phyloP scores from a whole-genome alignment of 2,329 filamentous ascomycete species.

The Tolypocladium endophyticum region DNA sequence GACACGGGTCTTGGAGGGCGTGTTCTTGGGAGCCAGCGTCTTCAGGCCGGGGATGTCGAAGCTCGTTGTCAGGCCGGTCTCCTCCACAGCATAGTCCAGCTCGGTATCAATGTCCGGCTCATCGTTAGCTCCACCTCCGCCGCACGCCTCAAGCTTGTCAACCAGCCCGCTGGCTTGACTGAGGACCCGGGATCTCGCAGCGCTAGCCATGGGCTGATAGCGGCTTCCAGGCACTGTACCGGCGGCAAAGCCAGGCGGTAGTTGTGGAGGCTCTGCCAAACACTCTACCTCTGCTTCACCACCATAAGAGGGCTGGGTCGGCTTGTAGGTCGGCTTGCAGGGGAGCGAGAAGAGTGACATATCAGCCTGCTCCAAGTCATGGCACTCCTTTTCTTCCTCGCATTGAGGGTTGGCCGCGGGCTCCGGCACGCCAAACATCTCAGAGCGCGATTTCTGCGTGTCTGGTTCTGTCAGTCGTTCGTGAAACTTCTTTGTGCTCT shows the following conservation, averaged over 20 bases:
- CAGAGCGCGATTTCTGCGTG: slow-evolving; percentile 1
- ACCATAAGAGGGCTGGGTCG: no score
- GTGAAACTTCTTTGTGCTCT: slow-evolving; percentile 18
- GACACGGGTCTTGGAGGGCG: slow-evolving; percentile 42
- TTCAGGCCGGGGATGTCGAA: slow-evolving; percentile 45
- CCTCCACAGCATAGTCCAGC: slow-evolving; percentile 36
- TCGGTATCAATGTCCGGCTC: background rate
- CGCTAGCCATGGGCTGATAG: background rate
- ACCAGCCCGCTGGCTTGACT: background rate
- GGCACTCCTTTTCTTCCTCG: background rate
- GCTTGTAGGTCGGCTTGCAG: no score
- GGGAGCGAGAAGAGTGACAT: no score
- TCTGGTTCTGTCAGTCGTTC: slow-evolving; percentile 11
- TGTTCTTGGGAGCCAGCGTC: slow-evolving; percentile 36
- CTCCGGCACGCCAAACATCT: slow-evolving; percentile 4
- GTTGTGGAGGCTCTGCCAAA: no score
- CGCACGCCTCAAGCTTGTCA: background rate
- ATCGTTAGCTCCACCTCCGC: background rate
- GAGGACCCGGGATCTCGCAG: background rate
- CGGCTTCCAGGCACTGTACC: no score
- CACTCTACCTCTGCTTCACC: no score
- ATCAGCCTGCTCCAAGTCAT: no score
- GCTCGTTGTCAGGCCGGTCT: slow-evolving; percentile 43
- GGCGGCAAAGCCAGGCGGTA: background rate
- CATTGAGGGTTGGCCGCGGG: background rate